Conservation (phyloP, 1,139 yeast genomes). For the Saccharomyces hybrid region DNA sequence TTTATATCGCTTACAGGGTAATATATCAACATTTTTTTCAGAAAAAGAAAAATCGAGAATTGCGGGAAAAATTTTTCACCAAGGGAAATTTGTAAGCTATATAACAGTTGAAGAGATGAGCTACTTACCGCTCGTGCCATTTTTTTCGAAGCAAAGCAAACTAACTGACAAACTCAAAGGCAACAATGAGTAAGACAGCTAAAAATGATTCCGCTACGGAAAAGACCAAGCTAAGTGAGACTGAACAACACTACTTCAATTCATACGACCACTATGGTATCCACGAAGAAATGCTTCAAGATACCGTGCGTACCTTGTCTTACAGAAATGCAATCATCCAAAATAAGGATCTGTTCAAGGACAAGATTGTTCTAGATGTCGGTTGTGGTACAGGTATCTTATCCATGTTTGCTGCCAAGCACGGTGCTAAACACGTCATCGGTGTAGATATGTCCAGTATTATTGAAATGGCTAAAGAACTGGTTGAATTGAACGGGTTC, state of each 20-base stretch:
- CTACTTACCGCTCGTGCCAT: not conserved
- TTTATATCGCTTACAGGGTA: not conserved
- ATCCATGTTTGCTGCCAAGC: conserved; percentile 94
- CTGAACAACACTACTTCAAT: conserved; percentile 87
- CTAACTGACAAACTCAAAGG: not conserved
- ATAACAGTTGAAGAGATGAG: not conserved
- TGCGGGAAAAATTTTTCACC: not conserved
- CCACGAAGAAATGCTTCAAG: conserved; percentile 98
- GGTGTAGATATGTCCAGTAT: conserved; percentile 97
- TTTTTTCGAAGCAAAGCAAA: no score
- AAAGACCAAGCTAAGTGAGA: conserved; percentile 44
- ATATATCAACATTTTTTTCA: not conserved
- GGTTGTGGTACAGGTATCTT: conserved; percentile 98
- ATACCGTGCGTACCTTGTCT: conserved; percentile 82
- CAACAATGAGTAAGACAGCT: conserved; percentile 21
- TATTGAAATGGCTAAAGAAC: conserved; percentile 87
- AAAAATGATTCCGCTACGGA: conserved; percentile 34
- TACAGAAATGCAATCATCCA: conserved; percentile 90
- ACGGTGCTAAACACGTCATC: conserved; percentile 95
- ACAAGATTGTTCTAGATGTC: conserved; percentile 92
- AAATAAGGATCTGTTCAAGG: conserved; percentile 84
- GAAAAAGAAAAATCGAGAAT: not conserved
- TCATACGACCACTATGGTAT: conserved; percentile 97
- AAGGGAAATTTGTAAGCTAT: not conserved
- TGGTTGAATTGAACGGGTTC: conserved; percentile 77